These are phyloP conservation scores for Vaccinium vitisidaea DNA, from an alignment of 148 eudicot genomes.

Conservation along the genomic window DNA sequence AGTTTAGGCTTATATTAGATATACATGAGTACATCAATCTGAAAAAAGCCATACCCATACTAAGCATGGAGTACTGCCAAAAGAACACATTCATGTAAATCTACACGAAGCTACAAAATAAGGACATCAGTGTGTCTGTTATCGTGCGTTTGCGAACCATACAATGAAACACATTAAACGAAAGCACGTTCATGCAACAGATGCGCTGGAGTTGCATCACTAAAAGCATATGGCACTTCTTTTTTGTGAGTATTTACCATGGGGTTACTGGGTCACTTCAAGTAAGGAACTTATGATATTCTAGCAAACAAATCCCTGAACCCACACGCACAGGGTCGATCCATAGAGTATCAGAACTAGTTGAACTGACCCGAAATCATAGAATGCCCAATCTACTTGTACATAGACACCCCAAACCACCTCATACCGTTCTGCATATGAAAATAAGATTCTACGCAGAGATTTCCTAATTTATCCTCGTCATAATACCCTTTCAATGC, in stretches of 20 bases:
- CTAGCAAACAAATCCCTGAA: background rate
- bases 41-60: background rate
- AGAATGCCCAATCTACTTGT: background rate
- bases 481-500: background rate
- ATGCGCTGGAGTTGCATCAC: background rate
- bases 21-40: background rate
- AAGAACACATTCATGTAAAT: background rate
- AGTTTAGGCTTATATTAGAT: background rate
- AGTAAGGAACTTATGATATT: background rate
- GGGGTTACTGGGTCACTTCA: background rate
- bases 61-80: background rate
- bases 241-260: background rate
- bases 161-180: background rate
- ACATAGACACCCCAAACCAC: background rate
- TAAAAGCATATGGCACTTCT: background rate
- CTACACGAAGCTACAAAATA: background rate
- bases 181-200: background rate
- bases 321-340: background rate
- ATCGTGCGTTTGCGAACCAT: background rate
- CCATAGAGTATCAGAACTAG: background rate
- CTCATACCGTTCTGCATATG: background rate
- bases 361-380: background rate
- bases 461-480: background rate
- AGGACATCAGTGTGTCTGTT: background rate
- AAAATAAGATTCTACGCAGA: background rate